Base-by-base conservation (phyloP, 2,329 filamentous ascomycete species). In the Periconia sp. region DNA sequence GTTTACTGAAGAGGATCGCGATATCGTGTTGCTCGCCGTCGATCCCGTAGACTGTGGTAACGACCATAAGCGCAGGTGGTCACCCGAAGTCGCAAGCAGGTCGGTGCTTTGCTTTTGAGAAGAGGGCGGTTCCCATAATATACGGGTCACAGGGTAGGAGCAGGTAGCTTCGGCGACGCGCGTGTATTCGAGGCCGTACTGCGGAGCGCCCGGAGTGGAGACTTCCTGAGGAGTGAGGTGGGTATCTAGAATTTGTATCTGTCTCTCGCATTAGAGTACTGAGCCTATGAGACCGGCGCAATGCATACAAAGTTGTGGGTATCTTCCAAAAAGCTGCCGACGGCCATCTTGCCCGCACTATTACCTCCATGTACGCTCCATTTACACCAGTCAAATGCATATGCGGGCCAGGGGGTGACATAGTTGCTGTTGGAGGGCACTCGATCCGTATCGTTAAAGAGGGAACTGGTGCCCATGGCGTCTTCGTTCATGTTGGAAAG, bases 301-400 rank as follows among this genome's bases (percentile, higher is more conserved):
- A 43, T 45, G 74, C 84, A 66, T 79, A 96, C 92, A 80, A 95
- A 99, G 73, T 99, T 99, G 77, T 99, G 94, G 6, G 92, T 93
- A 75, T 99, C 94, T 76, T 99, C 94, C 48, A 97, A 79, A 72
- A 97, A 97, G 78, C 94, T 99, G 55, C 93, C 94, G 40, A 99
- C 82, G 13, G 94, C 94, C 64, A 99, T 84, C 76, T 97, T 97
- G 40, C 94, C 94, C 3, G 91, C 91, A 57, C 90, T 87, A 61
- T 87, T 75, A 33, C 73, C 72, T 35, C 79, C 78, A 41, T 91
- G 85, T 2, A 93, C 87, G 15, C 90, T 86, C 93, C 94, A 99
- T 76, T 99, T 99, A 79, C 94, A 99, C 94, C 94, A 99, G 77
- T 99, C 94, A 66, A 96, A 93, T 13, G 94, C 93, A 73, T 97